phyloP scores from a whole-genome alignment of 164 flowering plant species.

The Tinospora cordifolia region DNA sequence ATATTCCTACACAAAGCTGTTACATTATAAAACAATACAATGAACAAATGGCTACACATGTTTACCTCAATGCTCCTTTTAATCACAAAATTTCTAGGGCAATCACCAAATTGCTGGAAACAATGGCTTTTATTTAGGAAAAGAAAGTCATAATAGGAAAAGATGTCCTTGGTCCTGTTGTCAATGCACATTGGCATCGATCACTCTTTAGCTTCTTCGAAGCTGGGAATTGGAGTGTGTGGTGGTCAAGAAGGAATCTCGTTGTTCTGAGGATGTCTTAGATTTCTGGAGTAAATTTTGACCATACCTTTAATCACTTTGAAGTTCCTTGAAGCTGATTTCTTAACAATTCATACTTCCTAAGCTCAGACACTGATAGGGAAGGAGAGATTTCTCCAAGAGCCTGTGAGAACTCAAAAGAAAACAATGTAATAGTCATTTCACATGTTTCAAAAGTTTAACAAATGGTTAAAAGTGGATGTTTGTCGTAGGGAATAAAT shows the following conservation, averaged over 20 bases:
- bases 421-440: neutral
- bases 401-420: constrained; percentile 36
- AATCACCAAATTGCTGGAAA: no score
- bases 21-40: no score
- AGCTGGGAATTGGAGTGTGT: neutral
- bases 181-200: no score
- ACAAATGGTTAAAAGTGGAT: neutral
- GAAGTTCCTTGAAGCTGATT: constrained; percentile 68
- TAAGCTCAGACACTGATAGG: constrained; percentile 65
- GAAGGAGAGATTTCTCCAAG: constrained; percentile 67
- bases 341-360: constrained; percentile 62
- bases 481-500: neutral
- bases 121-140: no score
- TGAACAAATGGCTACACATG: no score
- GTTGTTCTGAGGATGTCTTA: neutral
- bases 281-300: neutral
- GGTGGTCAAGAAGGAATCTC: neutral
- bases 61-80: no score
- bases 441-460: neutral
- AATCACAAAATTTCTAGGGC: no score
- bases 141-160: no score
- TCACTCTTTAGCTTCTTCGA: no score
- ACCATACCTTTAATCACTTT: constrained; percentile 14
- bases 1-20: no score
- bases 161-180: no score